These are phyloP conservation scores for Glaciozyma martinii DNA, from an alignment of 768 basidiomycete genomes.

Conservation along the genomic window DNA sequence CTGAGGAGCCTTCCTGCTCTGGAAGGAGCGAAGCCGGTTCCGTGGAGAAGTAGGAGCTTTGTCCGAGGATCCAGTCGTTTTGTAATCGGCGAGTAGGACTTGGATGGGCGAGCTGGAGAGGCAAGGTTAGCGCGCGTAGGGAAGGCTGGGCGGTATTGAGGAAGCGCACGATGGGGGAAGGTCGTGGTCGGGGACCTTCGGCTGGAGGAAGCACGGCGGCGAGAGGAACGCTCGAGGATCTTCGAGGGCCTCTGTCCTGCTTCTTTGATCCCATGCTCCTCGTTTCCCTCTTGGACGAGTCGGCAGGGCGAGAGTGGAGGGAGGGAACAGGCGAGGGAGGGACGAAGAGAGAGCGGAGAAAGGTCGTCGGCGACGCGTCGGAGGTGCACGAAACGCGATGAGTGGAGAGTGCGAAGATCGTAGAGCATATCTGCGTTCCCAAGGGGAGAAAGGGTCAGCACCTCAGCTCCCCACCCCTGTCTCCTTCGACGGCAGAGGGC, in stretches of 20 bases:
- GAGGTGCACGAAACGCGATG: slow-evolving; percentile 1
- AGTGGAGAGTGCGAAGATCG: not conserved
- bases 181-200: not conserved
- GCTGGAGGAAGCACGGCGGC: not conserved
- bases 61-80: not conserved
- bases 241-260: not conserved
- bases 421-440: not conserved
- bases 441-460: not conserved
- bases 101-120: not conserved
- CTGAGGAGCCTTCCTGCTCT: not conserved
- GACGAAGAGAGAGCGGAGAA: slow-evolving; percentile 8
- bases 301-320: not conserved
- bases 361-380: not conserved
- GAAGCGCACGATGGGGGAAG: not conserved
- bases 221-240: not conserved
- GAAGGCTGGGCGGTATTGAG: not conserved
- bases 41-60: not conserved
- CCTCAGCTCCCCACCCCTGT: not conserved
- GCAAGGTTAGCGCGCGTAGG: not conserved
- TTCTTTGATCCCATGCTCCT: not conserved
- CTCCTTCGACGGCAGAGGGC: not conserved
- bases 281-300: not conserved
- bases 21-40: not conserved
- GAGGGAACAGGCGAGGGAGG: not conserved
- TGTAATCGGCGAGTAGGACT: not conserved